phyloP scores from a whole-genome alignment of 768 basidiomycete genomes.

The Melanogaster broomeanus region DNA sequence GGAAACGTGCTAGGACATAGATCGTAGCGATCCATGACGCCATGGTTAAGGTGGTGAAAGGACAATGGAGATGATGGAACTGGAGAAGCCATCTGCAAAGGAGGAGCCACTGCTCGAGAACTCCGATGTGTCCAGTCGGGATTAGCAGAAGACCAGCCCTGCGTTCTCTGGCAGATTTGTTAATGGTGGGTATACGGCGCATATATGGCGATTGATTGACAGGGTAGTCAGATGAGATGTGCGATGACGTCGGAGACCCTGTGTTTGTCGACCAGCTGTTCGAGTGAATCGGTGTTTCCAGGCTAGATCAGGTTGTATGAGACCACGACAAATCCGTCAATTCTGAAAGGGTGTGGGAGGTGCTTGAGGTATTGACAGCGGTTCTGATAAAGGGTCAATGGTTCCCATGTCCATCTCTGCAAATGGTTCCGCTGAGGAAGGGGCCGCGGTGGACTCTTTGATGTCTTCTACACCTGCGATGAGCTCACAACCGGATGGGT shows the following conservation, averaged over 20 bases:
- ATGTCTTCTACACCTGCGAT: no score
- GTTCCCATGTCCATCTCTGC: constrained; percentile 44
- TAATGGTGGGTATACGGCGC: constrained; percentile 62
- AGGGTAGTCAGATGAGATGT: constrained; percentile 64
- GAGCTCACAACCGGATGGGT: neutral
- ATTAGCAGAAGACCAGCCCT: constrained; percentile 84
- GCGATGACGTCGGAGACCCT: constrained; percentile 66
- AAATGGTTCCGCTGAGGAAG: constrained; percentile 34
- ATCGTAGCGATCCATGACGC: constrained; percentile 82
- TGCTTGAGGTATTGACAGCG: constrained; percentile 48
- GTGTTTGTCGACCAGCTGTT: constrained; percentile 49
- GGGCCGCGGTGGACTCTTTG: no score
- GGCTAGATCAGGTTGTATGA: constrained; percentile 55
- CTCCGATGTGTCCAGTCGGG: constrained; percentile 67
- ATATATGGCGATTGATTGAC: constrained; percentile 53
- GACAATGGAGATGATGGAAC: constrained; percentile 59
- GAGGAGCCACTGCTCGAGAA: constrained; percentile 45
- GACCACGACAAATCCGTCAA: constrained; percentile 56
- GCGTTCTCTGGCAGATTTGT: constrained; percentile 80
- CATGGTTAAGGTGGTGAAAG: constrained; percentile 63
- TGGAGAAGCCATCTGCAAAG: constrained; percentile 47
- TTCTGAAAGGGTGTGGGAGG: constrained; percentile 48
- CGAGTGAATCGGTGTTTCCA: constrained; percentile 66
- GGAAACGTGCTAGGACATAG: constrained; percentile 55
- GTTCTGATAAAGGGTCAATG: constrained; percentile 48